Evolutionary conservation across 2,329 filamentous ascomycete species (phyloP).

Genomic region (Colletotrichum sp.): DNA sequence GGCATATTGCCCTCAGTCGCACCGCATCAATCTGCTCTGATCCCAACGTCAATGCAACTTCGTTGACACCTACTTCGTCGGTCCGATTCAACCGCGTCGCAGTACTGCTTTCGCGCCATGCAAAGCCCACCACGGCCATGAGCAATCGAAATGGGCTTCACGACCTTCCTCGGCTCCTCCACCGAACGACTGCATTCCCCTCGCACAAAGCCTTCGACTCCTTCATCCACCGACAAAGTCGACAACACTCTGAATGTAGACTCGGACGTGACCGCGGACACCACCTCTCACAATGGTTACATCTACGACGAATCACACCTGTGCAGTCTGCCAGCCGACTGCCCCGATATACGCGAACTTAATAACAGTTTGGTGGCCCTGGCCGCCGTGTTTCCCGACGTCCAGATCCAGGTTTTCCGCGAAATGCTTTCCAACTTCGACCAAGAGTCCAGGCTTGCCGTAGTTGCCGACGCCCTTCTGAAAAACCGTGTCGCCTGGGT

Average conservation of each 20-base stretch:
- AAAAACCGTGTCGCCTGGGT: slow-evolving; percentile 75
- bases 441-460: slow-evolving; percentile 76
- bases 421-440: slow-evolving; percentile 80
- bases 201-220: not conserved
- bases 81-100: not conserved
- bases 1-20: not conserved
- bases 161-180: slow-evolving; percentile 22
- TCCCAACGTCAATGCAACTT: not conserved
- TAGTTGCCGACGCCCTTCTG: slow-evolving; percentile 78
- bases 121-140: slow-evolving; percentile 8
- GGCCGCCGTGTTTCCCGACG: slow-evolving; percentile 76
- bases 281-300: slow-evolving; percentile 43
- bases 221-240: not conserved
- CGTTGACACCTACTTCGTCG: not conserved
- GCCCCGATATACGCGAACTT: slow-evolving; percentile 69
- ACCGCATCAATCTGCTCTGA: not conserved
- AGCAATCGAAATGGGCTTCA: slow-evolving; percentile 21
- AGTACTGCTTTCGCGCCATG: slow-evolving; percentile 1
- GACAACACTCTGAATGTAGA: not conserved
- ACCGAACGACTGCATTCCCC: slow-evolving; percentile 7
- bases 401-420: slow-evolving; percentile 83
- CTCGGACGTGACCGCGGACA: slow-evolving; percentile 29
- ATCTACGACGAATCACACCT: slow-evolving; percentile 64
- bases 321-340: slow-evolving; percentile 50
- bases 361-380: slow-evolving; percentile 74